Base-by-base conservation (phyloP, 768 basidiomycete species). In the Cystofilobasidium bisporidii region DNA sequence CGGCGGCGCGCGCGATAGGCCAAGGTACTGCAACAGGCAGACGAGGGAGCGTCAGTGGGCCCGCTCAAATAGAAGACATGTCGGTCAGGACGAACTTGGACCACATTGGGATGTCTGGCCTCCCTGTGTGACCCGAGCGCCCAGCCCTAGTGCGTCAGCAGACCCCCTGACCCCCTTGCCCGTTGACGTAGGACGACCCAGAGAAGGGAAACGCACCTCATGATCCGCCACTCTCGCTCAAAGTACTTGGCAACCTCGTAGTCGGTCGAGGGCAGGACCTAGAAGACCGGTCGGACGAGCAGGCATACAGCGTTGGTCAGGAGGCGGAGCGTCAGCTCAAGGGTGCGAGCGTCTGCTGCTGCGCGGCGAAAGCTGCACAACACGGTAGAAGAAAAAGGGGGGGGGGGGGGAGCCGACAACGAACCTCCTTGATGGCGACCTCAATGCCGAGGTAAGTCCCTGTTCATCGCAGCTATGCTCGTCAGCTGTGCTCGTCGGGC, bases 211-310 rank as follows among this genome's bases (percentile, higher is more conserved):
- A 12, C 50, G 50, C 74, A 83, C 82, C 91, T 91, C 91, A 97
- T 96, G 36, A 98, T 83, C 36, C 89, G 83, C 90, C 92, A 96
- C 81, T 99, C 94, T n/a, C 94, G 84, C 74, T 94, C 90, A 76
- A 98, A 94, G 80, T 99, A 98, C 78, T 99, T 99, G 72, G 86
- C 83, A 41, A 96, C 58, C 26, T 70, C 50, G 36, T 73, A 22
- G 74, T 75, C 78, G 74, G 71, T 53, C 38, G 36, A 61, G 4
- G 64, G 70, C 26, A 67, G 40, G 4, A 60, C 61, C 38, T 41
- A 28, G 55, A 45, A 58, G 30, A 40, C 64, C 40, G 26, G 32
- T 18, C 32, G 20, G 41, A n/a, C 14, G 11, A 65, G 75, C 73
- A 55, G 73, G 73, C 91, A 73, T 96, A n/a, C n/a, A n/a, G n/a